Evolutionary conservation across 129 eudicot genomes (phyloP).

Genomic region (Dittrichia graveolens): DNA sequence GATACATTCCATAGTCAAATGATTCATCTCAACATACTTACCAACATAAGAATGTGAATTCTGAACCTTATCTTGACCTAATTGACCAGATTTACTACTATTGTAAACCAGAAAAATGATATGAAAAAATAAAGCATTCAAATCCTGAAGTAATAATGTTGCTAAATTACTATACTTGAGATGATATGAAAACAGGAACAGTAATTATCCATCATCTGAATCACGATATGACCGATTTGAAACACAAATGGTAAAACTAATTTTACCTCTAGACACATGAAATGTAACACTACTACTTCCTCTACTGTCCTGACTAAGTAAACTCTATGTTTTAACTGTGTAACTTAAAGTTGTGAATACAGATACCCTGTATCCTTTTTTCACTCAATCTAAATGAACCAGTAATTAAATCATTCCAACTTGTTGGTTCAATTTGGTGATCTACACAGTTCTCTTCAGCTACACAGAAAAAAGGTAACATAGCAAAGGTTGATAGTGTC

Average conservation of each 20-base stretch:
- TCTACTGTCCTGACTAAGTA: slow-evolving; percentile 1
- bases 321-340: slow-evolving; percentile 20
- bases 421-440: neutral
- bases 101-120: neutral
- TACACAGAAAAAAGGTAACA: too few species aligned
- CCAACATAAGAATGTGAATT: neutral
- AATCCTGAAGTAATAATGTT: neutral
- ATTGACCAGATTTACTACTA: neutral
- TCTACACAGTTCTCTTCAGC: neutral
- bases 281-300: neutral
- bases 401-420: neutral
- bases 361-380: slow-evolving; percentile 2
- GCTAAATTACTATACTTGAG: neutral
- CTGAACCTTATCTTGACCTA: neutral
- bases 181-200: neutral
- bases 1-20: neutral
- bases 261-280: slow-evolving; percentile 8
- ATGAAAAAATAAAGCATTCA: neutral
- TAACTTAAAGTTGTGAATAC: slow-evolving; percentile 21
- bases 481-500: too few species aligned
- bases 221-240: neutral
- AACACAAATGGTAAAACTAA: neutral
- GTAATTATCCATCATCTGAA: neutral
- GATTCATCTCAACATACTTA: neutral
- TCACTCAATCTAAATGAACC: slow-evolving; percentile 1